Conservation (phyloP, 495 filamentous ascomycete species). For the Neurospora sublineolata region DNA sequence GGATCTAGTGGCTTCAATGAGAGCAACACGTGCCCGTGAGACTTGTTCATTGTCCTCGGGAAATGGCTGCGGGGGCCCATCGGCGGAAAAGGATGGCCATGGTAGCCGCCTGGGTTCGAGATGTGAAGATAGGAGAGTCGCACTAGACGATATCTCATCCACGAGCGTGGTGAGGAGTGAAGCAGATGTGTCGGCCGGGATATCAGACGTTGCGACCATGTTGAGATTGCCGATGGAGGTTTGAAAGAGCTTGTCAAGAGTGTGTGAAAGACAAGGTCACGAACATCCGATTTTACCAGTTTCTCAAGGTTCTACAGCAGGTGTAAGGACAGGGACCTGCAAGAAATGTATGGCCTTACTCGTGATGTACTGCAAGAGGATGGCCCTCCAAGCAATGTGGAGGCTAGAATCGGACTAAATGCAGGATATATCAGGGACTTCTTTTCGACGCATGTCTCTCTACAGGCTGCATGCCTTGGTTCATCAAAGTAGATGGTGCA, state of each 20-base stretch:
- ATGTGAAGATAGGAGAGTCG: background rate
- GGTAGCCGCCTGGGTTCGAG: conserved; percentile 3
- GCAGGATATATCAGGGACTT: background rate
- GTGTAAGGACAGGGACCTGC: background rate
- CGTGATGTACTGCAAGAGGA: no score
- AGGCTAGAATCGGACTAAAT: no score
- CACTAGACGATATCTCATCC: conserved; percentile 3
- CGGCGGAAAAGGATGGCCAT: conserved; percentile 7
- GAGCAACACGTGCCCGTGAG: conserved; percentile 1
- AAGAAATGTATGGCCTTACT: background rate
- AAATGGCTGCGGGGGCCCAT: conserved; percentile 3
- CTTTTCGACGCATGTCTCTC: background rate
- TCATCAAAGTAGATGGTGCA: background rate
- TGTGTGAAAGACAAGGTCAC: background rate
- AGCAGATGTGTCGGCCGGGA: background rate
- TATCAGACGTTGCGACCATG: background rate
- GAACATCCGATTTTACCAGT: background rate
- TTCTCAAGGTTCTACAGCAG: background rate
- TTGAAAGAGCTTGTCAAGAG: no score
- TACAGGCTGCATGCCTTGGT: background rate
- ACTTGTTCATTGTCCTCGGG: background rate
- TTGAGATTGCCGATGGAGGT: background rate
- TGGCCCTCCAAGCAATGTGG: no score
- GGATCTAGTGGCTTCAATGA: conserved; percentile 10
- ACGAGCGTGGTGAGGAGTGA: conserved; percentile 2